These are phyloP conservation scores for Penicillium sp. DNA, from an alignment of 2,329 filamentous ascomycete species.

Conservation along the genomic window DNA sequence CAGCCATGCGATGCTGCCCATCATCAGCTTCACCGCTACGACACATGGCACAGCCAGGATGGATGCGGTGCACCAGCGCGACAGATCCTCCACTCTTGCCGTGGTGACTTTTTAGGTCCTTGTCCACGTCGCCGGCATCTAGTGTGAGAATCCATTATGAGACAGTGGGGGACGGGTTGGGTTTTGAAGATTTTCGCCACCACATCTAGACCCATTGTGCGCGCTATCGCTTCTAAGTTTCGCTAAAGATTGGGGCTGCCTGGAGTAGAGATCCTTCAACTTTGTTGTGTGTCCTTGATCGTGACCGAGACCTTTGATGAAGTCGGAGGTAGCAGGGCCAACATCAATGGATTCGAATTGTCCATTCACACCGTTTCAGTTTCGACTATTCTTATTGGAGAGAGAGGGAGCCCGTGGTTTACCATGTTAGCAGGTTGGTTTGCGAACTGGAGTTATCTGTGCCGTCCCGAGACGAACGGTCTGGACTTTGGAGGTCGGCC, in stretches of 20 bases:
- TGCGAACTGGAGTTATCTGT: neutral
- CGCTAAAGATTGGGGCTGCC: conserved; percentile 31
- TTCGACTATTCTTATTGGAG: neutral
- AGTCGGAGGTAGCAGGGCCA: neutral
- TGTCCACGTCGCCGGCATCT: neutral
- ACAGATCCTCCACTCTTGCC: conserved; percentile 5
- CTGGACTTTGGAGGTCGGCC: conserved; percentile 4
- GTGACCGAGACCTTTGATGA: neutral
- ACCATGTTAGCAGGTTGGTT: neutral
- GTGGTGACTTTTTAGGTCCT: neutral
- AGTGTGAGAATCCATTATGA: neutral
- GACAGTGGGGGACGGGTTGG: neutral
- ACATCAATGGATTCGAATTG: neutral
- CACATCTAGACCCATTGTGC: conserved; percentile 24
- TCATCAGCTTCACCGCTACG: conserved; percentile 31
- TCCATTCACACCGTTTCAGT: neutral
- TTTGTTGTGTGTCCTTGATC: conserved; percentile 1
- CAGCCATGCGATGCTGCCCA: conserved; percentile 3
- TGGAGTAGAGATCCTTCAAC: conserved; percentile 9
- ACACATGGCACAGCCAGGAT: conserved; percentile 17
- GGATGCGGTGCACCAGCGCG: neutral
- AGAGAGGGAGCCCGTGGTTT: neutral
- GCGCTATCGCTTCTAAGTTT: conserved; percentile 33
- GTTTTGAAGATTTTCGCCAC: conserved; percentile 7
- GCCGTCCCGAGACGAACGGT: conserved; percentile 7